Evolutionary conservation across 352 stramenopile species (phyloP).

Genomic region (Pythium utonaiense): DNA sequence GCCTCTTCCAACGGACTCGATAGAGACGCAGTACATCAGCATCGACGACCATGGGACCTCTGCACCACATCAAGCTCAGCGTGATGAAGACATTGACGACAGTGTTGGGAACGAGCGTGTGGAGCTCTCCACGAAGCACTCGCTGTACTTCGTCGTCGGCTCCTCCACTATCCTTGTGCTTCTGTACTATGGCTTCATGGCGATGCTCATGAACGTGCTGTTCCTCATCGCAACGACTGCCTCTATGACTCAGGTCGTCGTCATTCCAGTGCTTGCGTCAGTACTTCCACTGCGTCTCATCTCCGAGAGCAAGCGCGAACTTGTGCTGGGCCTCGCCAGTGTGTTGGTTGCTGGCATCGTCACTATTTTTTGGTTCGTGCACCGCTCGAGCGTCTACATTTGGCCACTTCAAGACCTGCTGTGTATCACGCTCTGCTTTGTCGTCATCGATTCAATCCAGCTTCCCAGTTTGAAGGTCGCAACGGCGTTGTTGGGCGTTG

Average conservation of each 20-base stretch:
- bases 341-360: constrained; percentile 21
- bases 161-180: constrained; percentile 53
- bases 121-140: constrained; percentile 49
- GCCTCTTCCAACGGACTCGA: neutral
- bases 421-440: constrained; percentile 84
- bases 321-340: constrained; percentile 10
- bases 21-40: constrained; percentile 22
- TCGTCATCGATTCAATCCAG: constrained; percentile 86
- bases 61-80: neutral
- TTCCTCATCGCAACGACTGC: constrained; percentile 49
- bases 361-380: constrained; percentile 52
- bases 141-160: constrained; percentile 51
- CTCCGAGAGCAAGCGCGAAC: neutral
- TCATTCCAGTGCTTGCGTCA: constrained; percentile 31
- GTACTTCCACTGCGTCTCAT: constrained; percentile 2
- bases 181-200: constrained; percentile 64
- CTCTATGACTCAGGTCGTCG: constrained; percentile 45
- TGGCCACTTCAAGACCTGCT: constrained; percentile 90
- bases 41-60: constrained; percentile 9
- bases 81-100: neutral
- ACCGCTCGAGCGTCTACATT: constrained; percentile 48
- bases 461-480: constrained; percentile 74
- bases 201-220: constrained; percentile 49
- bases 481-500: constrained; percentile 73
- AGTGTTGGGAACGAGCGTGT: constrained; percentile 18